Conservation (phyloP, 352 stramenopile genomes). For the Globisporangium carolinianum region DNA sequence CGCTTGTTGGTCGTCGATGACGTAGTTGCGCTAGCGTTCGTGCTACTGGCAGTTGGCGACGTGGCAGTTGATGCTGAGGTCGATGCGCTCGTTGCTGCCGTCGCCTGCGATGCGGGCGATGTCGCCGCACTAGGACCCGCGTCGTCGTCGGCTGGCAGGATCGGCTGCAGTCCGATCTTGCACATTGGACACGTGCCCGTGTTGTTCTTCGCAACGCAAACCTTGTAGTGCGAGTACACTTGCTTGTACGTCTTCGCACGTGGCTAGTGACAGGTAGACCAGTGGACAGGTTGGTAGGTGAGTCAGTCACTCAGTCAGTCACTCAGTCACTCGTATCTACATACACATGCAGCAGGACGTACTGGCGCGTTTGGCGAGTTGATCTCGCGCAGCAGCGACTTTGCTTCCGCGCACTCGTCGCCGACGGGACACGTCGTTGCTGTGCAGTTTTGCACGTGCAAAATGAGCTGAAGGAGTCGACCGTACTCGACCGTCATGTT, state of each 20-base stretch:
- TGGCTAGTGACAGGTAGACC: constrained; percentile 14
- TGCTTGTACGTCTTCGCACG: constrained; percentile 85
- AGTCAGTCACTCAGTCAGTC: too few relatives aligned
- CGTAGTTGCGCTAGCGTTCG: neutral
- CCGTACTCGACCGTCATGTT: constrained; percentile 80
- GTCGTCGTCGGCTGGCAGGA: constrained; percentile 21
- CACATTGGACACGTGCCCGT: constrained; percentile 80
- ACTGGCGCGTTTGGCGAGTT: constrained; percentile 57
- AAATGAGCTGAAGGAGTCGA: constrained; percentile 76
- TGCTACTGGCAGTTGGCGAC: constrained; percentile 25
- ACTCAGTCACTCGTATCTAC: too few relatives aligned
- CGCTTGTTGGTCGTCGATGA: constrained; percentile 33
- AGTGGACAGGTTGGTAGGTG: too few relatives aligned
- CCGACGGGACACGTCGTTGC: constrained; percentile 48
- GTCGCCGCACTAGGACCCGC: constrained; percentile 23
- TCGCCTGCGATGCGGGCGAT: constrained; percentile 22
- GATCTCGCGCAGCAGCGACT: constrained; percentile 70
- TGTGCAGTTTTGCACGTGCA: constrained; percentile 82
- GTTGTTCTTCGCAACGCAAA: constrained; percentile 73
- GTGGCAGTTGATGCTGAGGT: constrained; percentile 12
- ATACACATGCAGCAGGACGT: constrained; percentile 2
- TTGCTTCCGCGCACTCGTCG: constrained; percentile 70
- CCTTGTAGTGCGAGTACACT: constrained; percentile 79
- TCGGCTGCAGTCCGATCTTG: constrained; percentile 67
- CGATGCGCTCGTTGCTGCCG: neutral